A percentile compares a stretch with the other conserved stretches of the same genome.
Conservation (phyloP, 768 basidiomycete species). For the Stropharia rugosoannulata region DNA sequence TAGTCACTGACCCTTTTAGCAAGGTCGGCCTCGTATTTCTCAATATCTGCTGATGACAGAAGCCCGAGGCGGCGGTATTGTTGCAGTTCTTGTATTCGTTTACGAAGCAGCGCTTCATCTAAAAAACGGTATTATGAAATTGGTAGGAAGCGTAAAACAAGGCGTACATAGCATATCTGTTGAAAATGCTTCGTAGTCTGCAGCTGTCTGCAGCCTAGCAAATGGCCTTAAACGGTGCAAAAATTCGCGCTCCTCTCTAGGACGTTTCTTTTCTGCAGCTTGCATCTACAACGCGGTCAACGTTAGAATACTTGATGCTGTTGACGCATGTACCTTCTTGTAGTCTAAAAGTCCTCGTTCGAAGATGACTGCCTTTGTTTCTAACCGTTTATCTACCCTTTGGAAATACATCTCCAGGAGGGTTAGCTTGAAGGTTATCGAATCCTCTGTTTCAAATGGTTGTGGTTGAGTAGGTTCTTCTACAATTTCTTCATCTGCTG, state of each 20-base stretch:
- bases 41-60: constrained; percentile 82
- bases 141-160: not conserved
- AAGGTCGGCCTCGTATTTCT: constrained; percentile 80
- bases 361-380: constrained; percentile 87
- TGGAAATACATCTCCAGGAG: constrained; percentile 91
- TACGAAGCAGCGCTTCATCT: constrained; percentile 89
- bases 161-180: constrained; percentile 87
- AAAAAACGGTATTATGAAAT: constrained; percentile 4
- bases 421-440: constrained; percentile 84
- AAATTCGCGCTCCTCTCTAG: constrained; percentile 90
- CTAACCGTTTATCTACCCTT: constrained; percentile 79
- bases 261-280: constrained; percentile 87
- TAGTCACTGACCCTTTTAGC: constrained; percentile 61
- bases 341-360: constrained; percentile 90
- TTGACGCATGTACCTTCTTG: constrained; percentile 69
- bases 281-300: constrained; percentile 59
- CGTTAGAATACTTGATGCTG: constrained; percentile 7
- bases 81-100: constrained; percentile 89
- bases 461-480: constrained; percentile 73
- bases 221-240: constrained; percentile 88
- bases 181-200: constrained; percentile 87
- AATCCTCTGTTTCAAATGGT: constrained; percentile 81
- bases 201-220: constrained; percentile 84
- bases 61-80: constrained; percentile 87
- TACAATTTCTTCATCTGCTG: constrained; percentile 50